Evolutionary conservation across 2,329 filamentous ascomycete species (phyloP).

Genomic region (Aureobasidium sp.): DNA sequence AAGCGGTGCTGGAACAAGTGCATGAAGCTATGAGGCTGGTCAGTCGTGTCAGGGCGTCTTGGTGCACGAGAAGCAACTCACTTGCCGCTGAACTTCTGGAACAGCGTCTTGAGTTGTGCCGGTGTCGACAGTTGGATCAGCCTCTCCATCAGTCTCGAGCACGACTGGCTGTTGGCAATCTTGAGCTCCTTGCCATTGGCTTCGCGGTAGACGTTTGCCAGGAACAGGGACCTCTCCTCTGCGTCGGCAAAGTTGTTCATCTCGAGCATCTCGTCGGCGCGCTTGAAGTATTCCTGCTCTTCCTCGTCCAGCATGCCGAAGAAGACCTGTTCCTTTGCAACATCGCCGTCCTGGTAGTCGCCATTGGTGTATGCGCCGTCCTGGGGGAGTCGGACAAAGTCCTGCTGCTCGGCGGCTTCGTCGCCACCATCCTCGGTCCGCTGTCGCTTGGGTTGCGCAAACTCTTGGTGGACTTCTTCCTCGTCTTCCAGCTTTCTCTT

Average conservation of each 20-base stretch:
- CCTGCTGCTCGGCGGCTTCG: conserved; percentile 29
- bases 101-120: conserved; percentile 75
- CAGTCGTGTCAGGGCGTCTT: neutral
- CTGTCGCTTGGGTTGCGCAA: conserved; percentile 28
- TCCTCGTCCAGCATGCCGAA: conserved; percentile 88
- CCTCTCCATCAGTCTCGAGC: conserved; percentile 85
- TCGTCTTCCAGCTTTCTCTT: conserved; percentile 43
- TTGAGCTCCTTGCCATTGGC: conserved; percentile 90
- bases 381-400: conserved; percentile 19
- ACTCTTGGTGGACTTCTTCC: conserved; percentile 27
- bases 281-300: conserved; percentile 92
- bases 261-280: conserved; percentile 82
- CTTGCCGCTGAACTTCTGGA: conserved; percentile 76
- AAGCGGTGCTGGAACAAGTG: conserved; percentile 91
- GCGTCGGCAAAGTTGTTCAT: conserved; percentile 73
- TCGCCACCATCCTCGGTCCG: conserved; percentile 24
- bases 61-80: conserved; percentile 28
- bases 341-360: conserved; percentile 24
- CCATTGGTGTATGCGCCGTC: conserved; percentile 23
- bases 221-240: conserved; percentile 47
- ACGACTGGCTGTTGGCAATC: conserved; percentile 89
- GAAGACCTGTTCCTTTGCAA: conserved; percentile 68
- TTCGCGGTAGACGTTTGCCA: conserved; percentile 78
- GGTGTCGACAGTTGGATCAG: conserved; percentile 74
- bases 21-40: conserved; percentile 49